Conservation (phyloP, 2,329 filamentous ascomycete genomes). For the Botrytis porri region DNA sequence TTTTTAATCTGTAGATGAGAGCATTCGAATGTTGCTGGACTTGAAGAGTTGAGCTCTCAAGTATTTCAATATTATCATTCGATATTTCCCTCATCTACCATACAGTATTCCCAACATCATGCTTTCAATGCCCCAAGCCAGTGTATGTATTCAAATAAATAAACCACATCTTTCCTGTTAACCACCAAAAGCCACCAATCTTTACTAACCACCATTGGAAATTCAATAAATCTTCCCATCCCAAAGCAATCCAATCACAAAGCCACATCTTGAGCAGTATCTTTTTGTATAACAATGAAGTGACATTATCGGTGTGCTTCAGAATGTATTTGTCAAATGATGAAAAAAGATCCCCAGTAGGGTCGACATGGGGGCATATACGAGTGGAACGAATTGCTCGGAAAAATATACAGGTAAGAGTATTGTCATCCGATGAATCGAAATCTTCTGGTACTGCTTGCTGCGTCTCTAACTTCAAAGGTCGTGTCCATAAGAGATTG, state of each 20-base stretch:
- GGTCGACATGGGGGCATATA: background rate
- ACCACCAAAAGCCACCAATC: slow-evolving; percentile 4
- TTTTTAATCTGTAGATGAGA: background rate
- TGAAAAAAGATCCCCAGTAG: background rate
- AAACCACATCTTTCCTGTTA: background rate
- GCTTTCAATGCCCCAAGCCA: background rate
- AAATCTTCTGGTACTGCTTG: background rate
- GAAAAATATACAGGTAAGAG: background rate
- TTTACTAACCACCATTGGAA: background rate
- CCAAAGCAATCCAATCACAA: slow-evolving; percentile 13
- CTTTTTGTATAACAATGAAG: background rate
- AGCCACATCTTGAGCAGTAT: slow-evolving; percentile 7
- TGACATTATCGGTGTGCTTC: background rate
- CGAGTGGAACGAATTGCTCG: background rate
- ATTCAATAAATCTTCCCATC: slow-evolving; percentile 13
- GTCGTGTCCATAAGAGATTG: background rate
- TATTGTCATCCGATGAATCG: background rate
- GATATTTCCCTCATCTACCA: background rate
- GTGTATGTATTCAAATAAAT: background rate
- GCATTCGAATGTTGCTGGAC: background rate
- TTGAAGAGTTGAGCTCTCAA: background rate
- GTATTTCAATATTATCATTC: background rate
- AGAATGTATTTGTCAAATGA: slow-evolving; percentile 4
- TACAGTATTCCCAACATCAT: background rate
- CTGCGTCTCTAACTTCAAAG: background rate